Percentiles rank a stretch among this genome's conserved stretches.
phyloP scores from a whole-genome alignment of 2,329 filamentous ascomycete genomes.

The Cladosporium sp. region DNA sequence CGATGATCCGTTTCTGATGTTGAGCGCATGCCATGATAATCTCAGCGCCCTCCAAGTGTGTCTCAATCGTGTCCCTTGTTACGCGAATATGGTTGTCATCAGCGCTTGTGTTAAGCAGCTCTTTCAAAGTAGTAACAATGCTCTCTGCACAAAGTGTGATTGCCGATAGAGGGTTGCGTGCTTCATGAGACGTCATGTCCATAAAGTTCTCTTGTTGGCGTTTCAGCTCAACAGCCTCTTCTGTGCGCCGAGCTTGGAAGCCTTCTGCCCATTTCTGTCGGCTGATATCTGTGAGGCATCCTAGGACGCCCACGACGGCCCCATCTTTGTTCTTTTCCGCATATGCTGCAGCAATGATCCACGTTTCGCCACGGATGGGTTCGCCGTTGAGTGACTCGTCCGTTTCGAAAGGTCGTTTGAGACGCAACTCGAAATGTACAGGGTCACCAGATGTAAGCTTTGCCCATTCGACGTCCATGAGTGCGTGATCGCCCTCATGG shows the following conservation, averaged over 20 bases:
- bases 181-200: slow-evolving; percentile 37
- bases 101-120: background rate
- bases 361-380: slow-evolving; percentile 53
- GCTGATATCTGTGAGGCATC: slow-evolving; percentile 25
- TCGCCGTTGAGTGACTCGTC: slow-evolving; percentile 2
- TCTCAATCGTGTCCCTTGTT: background rate
- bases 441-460: slow-evolving; percentile 18
- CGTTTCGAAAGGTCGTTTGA: slow-evolving; percentile 3
- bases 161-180: slow-evolving; percentile 41
- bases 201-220: slow-evolving; percentile 31
- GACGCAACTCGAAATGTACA: slow-evolving; percentile 29
- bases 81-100: background rate
- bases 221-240: slow-evolving; percentile 22
- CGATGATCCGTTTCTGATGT: slow-evolving; percentile 40
- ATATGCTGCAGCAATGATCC: slow-evolving; percentile 73
- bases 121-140: background rate
- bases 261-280: slow-evolving; percentile 29
- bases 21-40: slow-evolving; percentile 30
- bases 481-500: slow-evolving; percentile 14
- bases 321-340: slow-evolving; percentile 65
- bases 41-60: slow-evolving; percentile 17
- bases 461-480: slow-evolving; percentile 13
- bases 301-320: slow-evolving; percentile 57
- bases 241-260: slow-evolving; percentile 19
- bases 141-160: slow-evolving; percentile 50